Percentiles rank a stretch among this genome's conserved stretches.
Conservation (phyloP, 257 asterid species). For the Paraleonurus japonicus region DNA sequence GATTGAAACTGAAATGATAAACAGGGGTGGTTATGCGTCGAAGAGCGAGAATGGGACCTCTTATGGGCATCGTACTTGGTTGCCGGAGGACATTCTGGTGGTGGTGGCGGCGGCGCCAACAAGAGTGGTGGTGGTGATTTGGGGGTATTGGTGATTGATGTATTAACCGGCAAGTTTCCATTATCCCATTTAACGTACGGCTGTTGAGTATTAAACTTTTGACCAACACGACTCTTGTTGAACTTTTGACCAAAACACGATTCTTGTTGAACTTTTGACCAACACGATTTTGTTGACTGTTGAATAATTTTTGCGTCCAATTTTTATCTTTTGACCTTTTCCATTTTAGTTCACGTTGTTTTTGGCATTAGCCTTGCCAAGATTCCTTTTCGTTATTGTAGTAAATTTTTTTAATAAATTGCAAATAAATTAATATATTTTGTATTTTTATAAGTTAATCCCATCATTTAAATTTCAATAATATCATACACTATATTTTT, state of each 20-base stretch:
- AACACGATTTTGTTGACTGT: too few relatives aligned
- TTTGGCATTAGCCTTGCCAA: too few relatives aligned
- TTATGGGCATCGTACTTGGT: conserved; percentile 32
- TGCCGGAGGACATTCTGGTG: conserved; percentile 25
- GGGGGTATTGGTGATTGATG: background rate
- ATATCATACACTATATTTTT: too few relatives aligned
- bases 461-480: too few relatives aligned
- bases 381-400: too few relatives aligned
- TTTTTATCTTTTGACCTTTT: too few relatives aligned
- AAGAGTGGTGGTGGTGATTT: background rate
- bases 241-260: background rate
- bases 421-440: too few relatives aligned
- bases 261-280: too few relatives aligned
- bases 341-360: too few relatives aligned
- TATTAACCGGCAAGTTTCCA: conserved; percentile 2
- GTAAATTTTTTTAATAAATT: too few relatives aligned
- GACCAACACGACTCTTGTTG: background rate
- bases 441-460: too few relatives aligned
- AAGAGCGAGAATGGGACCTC: conserved; percentile 30
- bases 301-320: too few relatives aligned
- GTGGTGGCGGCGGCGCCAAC: background rate
- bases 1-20: conserved; percentile 24
- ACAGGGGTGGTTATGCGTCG: conserved; percentile 28
- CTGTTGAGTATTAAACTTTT: background rate
- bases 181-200: background rate